Evolutionary conservation across 169 alveolate genomes (phyloP).

Genomic region (Babesia bovis): DNA sequence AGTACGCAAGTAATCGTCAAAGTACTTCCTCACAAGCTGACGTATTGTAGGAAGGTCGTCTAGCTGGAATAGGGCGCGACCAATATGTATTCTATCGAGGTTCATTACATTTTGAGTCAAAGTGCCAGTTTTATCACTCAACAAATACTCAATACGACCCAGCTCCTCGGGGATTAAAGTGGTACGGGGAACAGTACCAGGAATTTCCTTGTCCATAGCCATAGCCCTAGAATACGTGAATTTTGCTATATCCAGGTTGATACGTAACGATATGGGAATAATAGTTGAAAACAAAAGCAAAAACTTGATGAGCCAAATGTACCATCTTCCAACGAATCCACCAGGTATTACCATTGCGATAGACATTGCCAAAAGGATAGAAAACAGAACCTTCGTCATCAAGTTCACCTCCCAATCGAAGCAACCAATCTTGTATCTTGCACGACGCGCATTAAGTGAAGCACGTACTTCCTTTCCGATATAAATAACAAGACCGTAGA

Average conservation of each 20-base stretch:
- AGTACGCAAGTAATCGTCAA: conserved; percentile 12
- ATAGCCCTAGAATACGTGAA: conserved; percentile 86
- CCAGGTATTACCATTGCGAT: conserved; percentile 46
- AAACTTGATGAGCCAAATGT: conserved; percentile 81
- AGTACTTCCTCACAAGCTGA: conserved; percentile 52
- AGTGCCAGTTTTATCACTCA: conserved; percentile 99
- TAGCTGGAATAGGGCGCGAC: conserved; percentile 72
- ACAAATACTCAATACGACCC: conserved; percentile 93
- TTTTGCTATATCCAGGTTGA: conserved; percentile 96
- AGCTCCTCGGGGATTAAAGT: conserved; percentile 90
- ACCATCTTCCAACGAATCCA: conserved; percentile 63
- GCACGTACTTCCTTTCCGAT: conserved; percentile 90
- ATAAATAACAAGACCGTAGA: conserved; percentile 89
- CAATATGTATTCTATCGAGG: conserved; percentile 75
- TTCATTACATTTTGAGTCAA: conserved; percentile 96
- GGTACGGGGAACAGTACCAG: conserved; percentile 91
- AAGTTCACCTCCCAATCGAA: conserved; percentile 88
- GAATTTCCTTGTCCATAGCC: conserved; percentile 87
- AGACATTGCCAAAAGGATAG: conserved; percentile 70
- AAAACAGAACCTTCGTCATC: conserved; percentile 84
- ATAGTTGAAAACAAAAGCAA: conserved; percentile 92
- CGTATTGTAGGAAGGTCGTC: conserved; percentile 40
- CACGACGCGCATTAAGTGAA: conserved; percentile 77
- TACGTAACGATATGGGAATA: conserved; percentile 96
- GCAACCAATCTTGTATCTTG: conserved; percentile 88